phyloP scores from a whole-genome alignment of 805 yeast genomes.

The Cyberlindnera mycetangii region DNA sequence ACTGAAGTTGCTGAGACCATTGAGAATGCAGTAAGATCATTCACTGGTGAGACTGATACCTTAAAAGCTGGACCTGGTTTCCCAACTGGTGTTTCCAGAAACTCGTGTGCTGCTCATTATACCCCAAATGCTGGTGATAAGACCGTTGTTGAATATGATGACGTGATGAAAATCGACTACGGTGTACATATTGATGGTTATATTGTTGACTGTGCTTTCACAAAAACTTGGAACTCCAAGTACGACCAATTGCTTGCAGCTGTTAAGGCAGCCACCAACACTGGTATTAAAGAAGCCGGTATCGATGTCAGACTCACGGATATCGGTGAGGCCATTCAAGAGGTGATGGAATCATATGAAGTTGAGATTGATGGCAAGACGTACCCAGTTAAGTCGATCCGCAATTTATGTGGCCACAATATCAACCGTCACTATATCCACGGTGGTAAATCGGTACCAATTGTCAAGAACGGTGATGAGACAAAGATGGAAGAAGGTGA shows the following conservation, averaged over 20 bases:
- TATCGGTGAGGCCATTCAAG: conserved; percentile 94
- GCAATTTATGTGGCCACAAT: conserved; percentile 93
- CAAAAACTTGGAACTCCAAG: conserved; percentile 79
- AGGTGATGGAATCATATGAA: conserved; percentile 96
- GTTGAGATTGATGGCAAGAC: conserved; percentile 85
- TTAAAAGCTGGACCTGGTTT: conserved; percentile 89
- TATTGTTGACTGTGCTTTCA: conserved; percentile 93
- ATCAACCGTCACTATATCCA: conserved; percentile 83
- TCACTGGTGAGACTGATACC: conserved; percentile 58
- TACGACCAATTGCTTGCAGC: conserved; percentile 81
- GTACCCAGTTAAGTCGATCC: conserved; percentile 81
- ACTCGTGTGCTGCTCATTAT: conserved; percentile 96
- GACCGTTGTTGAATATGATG: conserved; percentile 74
- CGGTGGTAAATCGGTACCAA: conserved; percentile 95
- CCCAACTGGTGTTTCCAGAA: conserved; percentile 95
- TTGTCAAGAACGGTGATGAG: conserved; percentile 86
- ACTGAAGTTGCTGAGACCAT: conserved; percentile 86
- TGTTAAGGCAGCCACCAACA: conserved; percentile 88
- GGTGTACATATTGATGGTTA: conserved; percentile 96
- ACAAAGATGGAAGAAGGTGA: conserved; percentile 99
- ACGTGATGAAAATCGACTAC: conserved; percentile 94
- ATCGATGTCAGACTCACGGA: conserved; percentile 94
- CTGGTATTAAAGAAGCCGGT: conserved; percentile 91
- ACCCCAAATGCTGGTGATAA: conserved; percentile 96
- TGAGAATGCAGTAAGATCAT: conserved; percentile 78